phyloP scores from a whole-genome alignment of 768 basidiomycete genomes.

The Lepiota brunneoincarnata region DNA sequence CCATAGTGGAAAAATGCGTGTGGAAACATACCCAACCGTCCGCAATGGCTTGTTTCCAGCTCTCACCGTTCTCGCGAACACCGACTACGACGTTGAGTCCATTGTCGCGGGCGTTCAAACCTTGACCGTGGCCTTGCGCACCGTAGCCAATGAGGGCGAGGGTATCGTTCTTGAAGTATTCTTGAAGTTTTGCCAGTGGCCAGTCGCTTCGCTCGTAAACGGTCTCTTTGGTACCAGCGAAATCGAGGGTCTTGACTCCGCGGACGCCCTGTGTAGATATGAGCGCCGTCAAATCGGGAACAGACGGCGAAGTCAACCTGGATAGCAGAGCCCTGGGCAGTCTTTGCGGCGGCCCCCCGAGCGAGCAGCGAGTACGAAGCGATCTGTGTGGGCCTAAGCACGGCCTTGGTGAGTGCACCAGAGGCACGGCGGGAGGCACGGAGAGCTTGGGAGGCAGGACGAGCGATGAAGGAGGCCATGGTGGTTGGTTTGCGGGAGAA shows the following conservation, averaged over 20 bases:
- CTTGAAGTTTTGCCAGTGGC: constrained; percentile 96
- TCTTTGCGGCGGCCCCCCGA: constrained; percentile 42
- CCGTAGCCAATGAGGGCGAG: constrained; percentile 99
- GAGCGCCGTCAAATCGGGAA: neutral
- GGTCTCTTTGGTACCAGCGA: constrained; percentile 89
- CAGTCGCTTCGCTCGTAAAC: constrained; percentile 97
- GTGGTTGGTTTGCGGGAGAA: constrained; percentile 25
- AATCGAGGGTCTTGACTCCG: constrained; percentile 94
- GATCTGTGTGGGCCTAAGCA: constrained; percentile 40
- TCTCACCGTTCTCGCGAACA: constrained; percentile 95
- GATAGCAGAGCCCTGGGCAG: constrained; percentile 28
- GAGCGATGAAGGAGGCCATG: constrained; percentile 63
- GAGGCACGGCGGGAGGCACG: constrained; percentile 69
- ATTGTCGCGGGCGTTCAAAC: constrained; percentile 98
- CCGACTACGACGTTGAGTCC: constrained; percentile 98
- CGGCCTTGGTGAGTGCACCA: constrained; percentile 38
- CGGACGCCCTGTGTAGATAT: constrained; percentile 48
- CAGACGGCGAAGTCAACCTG: constrained; percentile 25
- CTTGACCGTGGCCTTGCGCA: constrained; percentile 98
- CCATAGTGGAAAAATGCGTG: constrained; percentile 1
- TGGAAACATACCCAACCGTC: constrained; percentile 89
- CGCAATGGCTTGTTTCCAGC: constrained; percentile 92
- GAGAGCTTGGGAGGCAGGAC: constrained; percentile 60
- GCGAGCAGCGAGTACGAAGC: constrained; percentile 72
- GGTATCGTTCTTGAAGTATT: constrained; percentile 99